Evolutionary conservation across 208 protist species (phyloP).

Genomic region (Trichomonas gallinae): DNA sequence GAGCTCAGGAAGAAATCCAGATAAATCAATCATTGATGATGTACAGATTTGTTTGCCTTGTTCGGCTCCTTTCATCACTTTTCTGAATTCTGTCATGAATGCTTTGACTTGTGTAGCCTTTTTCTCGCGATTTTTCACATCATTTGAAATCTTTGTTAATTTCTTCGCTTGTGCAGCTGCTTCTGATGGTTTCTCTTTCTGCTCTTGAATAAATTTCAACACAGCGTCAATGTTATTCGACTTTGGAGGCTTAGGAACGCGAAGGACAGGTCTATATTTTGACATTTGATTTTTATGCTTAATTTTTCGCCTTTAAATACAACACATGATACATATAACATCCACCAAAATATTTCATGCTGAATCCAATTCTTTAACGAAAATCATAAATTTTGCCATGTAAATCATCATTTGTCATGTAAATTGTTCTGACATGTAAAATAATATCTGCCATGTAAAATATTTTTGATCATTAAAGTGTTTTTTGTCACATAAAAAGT

Average conservation of each 20-base stretch:
- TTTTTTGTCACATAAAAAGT: no score
- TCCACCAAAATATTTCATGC: no score
- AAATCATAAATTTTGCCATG: no score
- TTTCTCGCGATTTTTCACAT: neutral
- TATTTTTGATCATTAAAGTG: no score
- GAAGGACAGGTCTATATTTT: neutral
- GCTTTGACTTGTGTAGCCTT: neutral
- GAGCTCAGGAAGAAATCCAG: neutral
- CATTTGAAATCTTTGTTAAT: neutral
- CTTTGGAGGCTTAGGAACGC: neutral
- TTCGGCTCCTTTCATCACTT: neutral
- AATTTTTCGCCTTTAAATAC: no score
- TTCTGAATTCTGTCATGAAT: neutral
- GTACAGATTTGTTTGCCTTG: neutral
- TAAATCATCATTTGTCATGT: no score
- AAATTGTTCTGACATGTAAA: no score
- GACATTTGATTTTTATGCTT: neutral
- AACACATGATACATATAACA: no score
- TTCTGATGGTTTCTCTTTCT: neutral
- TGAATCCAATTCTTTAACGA: no score
- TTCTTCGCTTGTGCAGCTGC: neutral
- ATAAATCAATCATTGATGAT: neutral
- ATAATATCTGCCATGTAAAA: no score
- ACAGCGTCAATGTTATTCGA: neutral
- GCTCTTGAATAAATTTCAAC: neutral